Percentiles rank a stretch among this genome's conserved stretches.
Conservation (phyloP, 169 alveolate genomes). For the Sarcocystis neurona region DNA sequence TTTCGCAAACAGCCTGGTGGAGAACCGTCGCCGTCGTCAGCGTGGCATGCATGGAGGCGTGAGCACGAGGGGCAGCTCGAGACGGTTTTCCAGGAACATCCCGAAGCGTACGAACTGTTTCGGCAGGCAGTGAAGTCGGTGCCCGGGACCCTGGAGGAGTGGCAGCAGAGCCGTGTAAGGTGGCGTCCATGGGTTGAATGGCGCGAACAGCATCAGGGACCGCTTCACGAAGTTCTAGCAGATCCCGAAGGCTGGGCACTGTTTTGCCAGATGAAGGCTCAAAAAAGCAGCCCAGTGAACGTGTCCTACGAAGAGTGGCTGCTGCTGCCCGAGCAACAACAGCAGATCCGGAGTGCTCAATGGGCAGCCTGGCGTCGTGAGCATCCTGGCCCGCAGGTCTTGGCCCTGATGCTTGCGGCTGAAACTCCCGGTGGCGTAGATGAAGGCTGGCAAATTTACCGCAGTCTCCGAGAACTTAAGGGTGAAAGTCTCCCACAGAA, state of each 20-base stretch:
- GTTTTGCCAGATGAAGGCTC: not conserved
- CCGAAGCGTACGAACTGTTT: not conserved
- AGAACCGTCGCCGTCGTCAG: too few relatives aligned
- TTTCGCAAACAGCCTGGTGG: too few relatives aligned
- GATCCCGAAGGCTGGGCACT: slow-evolving; percentile 64
- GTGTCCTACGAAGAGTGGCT: slow-evolving; percentile 60
- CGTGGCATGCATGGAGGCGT: slow-evolving; percentile 60
- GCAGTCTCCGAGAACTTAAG: slow-evolving; percentile 17
- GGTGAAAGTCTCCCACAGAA: slow-evolving; percentile 35
- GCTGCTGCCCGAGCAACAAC: slow-evolving; percentile 35
- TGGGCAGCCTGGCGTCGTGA: slow-evolving; percentile 60
- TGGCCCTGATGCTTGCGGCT: slow-evolving; percentile 41
- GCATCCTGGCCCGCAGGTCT: slow-evolving; percentile 52
- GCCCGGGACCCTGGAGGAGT: not conserved
- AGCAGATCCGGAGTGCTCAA: too few relatives aligned
- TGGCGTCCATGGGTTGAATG: slow-evolving; percentile 54
- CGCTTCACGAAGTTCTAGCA: slow-evolving; percentile 56
- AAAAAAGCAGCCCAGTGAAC: slow-evolving; percentile 21
- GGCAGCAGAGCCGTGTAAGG: slow-evolving; percentile 30
- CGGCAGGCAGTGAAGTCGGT: not conserved
- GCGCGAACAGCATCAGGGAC: slow-evolving; percentile 58
- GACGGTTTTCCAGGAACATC: not conserved
- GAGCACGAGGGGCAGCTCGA: slow-evolving; percentile 49
- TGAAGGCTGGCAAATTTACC: slow-evolving; percentile 60
- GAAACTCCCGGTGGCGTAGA: too few relatives aligned